Conservation (phyloP, 179 eudicot species). For the Silene coronaria region DNA sequence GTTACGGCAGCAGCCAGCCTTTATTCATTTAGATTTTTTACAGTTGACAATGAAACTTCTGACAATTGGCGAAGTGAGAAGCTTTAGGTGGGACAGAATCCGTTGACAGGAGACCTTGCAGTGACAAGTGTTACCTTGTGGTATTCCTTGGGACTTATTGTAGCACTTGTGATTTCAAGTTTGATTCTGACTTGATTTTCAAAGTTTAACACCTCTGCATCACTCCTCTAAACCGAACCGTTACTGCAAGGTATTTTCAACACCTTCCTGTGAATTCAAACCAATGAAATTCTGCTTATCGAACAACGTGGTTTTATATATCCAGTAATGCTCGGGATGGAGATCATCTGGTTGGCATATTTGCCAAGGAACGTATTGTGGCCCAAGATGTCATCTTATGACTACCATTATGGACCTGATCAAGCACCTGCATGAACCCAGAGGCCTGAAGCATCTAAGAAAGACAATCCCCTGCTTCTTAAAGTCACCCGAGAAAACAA, state of each 20-base stretch:
- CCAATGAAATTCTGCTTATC: not conserved
- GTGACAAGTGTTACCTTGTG: not conserved
- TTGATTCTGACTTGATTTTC: not conserved
- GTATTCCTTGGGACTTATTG: not conserved
- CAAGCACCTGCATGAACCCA: slow-evolving; percentile 85
- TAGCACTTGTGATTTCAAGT: not conserved
- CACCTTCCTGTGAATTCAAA: not conserved
- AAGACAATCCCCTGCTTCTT: slow-evolving; percentile 46
- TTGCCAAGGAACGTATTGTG: slow-evolving; percentile 71
- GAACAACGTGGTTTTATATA: slow-evolving; percentile 1
- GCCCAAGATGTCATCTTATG: slow-evolving; percentile 78
- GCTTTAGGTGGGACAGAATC: not conserved
- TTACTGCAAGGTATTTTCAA: slow-evolving; percentile 63
- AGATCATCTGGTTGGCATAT: slow-evolving; percentile 88
- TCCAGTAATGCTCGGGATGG: slow-evolving; percentile 73
- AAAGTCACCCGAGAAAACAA: slow-evolving; percentile 69
- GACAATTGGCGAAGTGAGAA: not conserved
- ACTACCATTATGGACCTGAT: slow-evolving; percentile 74
- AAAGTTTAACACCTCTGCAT: not conserved
- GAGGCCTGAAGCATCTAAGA: slow-evolving; percentile 54
- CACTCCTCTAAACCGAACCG: slow-evolving; percentile 95
- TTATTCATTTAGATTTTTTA: not conserved
- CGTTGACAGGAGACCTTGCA: not conserved
- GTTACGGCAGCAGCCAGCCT: not conserved
- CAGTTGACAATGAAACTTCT: not conserved